A percentile compares a stretch with the other conserved stretches of the same genome.
Conservation (phyloP, 2,329 filamentous ascomycete genomes). For the Aspergillus viridinutans region DNA sequence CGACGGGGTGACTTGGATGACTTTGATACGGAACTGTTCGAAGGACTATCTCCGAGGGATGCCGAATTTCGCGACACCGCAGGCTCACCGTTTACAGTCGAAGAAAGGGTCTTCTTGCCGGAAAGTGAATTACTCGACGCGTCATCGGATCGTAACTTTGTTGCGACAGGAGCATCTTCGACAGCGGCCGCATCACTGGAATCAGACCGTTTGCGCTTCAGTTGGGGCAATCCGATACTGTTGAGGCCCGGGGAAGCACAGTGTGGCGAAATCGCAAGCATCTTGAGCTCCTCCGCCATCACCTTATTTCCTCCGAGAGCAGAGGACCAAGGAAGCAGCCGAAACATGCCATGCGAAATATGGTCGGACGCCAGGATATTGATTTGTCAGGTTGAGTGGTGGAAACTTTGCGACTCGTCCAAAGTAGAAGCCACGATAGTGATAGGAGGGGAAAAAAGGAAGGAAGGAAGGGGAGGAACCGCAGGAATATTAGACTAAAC, state of each 20-base stretch:
- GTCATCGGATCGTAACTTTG: slow-evolving; percentile 31
- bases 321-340: slow-evolving; percentile 45
- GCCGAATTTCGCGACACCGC: slow-evolving; percentile 8
- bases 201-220: slow-evolving; percentile 57
- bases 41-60: slow-evolving; percentile 9
- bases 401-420: slow-evolving; percentile 10
- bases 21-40: slow-evolving; percentile 1
- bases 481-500: not conserved
- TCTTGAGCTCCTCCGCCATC: slow-evolving; percentile 41
- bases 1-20: not conserved
- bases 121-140: slow-evolving; percentile 9
- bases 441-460: not conserved
- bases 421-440: slow-evolving; percentile 1
- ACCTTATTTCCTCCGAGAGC: slow-evolving; percentile 44
- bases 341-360: slow-evolving; percentile 48
- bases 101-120: slow-evolving; percentile 5
- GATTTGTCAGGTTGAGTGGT: slow-evolving; percentile 7
- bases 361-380: slow-evolving; percentile 9
- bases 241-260: slow-evolving; percentile 28
- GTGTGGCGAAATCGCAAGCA: slow-evolving; percentile 37
- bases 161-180: slow-evolving; percentile 25
- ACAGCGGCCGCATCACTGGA: slow-evolving; percentile 39
- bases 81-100: slow-evolving; percentile 9
- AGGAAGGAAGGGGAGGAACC: not conserved
- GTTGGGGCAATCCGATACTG: slow-evolving; percentile 37